Conservation (phyloP, 2,329 filamentous ascomycete genomes). For the Claviceps pazoutovae region DNA sequence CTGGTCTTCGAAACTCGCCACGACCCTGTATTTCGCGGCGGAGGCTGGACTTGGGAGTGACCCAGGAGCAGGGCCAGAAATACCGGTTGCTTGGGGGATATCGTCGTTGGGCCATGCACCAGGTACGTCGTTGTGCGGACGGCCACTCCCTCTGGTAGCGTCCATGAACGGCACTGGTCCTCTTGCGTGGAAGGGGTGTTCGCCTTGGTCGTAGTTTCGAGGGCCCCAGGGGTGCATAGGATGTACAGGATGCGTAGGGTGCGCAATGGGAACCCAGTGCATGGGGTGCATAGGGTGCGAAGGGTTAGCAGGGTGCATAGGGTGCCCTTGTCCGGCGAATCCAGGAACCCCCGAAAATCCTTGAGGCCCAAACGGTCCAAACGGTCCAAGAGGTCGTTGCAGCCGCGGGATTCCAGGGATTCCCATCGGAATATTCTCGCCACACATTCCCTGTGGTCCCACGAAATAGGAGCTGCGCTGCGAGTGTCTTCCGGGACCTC, state of each 20-base stretch:
- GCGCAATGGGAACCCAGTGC: too few species aligned
- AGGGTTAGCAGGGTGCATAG: too few species aligned
- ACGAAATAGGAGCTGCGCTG: background rate
- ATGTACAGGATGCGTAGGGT: too few species aligned
- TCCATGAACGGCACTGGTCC: background rate
- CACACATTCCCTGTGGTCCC: too few species aligned
- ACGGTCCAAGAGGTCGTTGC: too few species aligned
- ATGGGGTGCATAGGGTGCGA: too few species aligned
- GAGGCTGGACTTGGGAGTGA: conserved; percentile 14
- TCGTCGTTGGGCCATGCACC: conserved; percentile 23
- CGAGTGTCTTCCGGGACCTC: background rate
- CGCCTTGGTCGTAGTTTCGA: background rate
- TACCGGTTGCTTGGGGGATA: too few species aligned
- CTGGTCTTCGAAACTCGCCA: conserved; percentile 20
- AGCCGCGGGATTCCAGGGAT: too few species aligned
- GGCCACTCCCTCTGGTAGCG: background rate
- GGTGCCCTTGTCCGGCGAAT: too few species aligned
- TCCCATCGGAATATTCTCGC: too few species aligned
- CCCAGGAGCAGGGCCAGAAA: background rate
- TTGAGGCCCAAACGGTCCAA: background rate
- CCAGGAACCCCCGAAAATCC: background rate
- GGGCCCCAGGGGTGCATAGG: background rate
- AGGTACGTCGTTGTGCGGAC: conserved; percentile 8
- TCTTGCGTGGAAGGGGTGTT: conserved; percentile 3
- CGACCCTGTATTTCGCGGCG: conserved; percentile 22